A percentile compares a stretch with the other conserved stretches of the same genome.
These are phyloP conservation scores for Fraxinus paxiana DNA, from an alignment of 305 asterid genomes.

Conservation along the genomic window DNA sequence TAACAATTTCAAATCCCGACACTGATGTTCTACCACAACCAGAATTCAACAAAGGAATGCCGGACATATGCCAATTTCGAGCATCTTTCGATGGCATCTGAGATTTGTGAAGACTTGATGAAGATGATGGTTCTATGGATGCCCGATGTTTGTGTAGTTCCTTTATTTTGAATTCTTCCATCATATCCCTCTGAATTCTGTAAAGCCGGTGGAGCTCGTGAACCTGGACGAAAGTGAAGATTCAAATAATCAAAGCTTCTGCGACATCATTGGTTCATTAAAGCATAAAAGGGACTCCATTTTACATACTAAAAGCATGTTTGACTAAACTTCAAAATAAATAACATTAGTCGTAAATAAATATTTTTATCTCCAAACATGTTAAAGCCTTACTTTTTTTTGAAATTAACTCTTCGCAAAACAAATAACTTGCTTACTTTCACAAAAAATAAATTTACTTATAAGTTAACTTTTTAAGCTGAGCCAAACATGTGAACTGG, in stretches of 20 bases:
- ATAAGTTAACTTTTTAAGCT: not conserved
- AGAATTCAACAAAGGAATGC: constrained; percentile 51
- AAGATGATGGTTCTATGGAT: constrained; percentile 66
- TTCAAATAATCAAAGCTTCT: constrained; percentile 10
- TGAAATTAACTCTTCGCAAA: not conserved
- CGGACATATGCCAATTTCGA: constrained; percentile 52
- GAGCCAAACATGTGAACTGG: not conserved
- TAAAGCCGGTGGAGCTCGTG: constrained; percentile 85
- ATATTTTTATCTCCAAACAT: not conserved
- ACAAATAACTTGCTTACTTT: not conserved
- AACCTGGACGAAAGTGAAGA: constrained; percentile 44
- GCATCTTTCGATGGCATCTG: constrained; percentile 56
- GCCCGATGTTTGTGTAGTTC: constrained; percentile 39
- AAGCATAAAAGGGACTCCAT: not conserved
- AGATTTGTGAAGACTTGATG: constrained; percentile 56
- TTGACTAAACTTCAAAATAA: not conserved
- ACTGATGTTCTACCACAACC: constrained; percentile 44
- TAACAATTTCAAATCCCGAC: constrained; percentile 48
- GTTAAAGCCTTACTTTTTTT: not conserved
- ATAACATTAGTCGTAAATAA: not conserved
- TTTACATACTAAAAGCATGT: not conserved
- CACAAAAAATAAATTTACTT: not conserved
- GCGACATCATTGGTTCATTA: not conserved
- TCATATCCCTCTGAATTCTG: constrained; percentile 83
- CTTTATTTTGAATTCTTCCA: constrained; percentile 63